Base-by-base conservation (phyloP, 352 stramenopile species). In the Phytophthora meadii region DNA sequence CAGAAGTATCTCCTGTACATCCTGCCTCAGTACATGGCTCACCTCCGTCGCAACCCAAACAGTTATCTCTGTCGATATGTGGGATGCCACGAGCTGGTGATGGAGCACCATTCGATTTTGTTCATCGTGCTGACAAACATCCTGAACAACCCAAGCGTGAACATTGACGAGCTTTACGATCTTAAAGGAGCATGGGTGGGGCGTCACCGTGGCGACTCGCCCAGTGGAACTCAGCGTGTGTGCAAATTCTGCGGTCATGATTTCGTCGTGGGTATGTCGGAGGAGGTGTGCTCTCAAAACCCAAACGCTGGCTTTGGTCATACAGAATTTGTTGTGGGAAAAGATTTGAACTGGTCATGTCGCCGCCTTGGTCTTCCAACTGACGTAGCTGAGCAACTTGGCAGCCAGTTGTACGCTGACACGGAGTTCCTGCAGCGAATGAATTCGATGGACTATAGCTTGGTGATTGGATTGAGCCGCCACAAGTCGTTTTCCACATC, bases 401-500 rank as follows among this genome's bases (percentile, higher is more conserved):
- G 84, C 5, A 85, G 70, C 25, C 95, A 98, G 59, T 57, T 99
- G 12, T 87, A 92, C 46, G 86, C 79, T 2, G 96, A 99, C 66
- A 97, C 86, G 27, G 78, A 97, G 60, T 99, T 98, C 54, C 71
- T 99, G 46, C 81, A 92, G 44, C 83, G 86, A 36, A 98, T 98
- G 81, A 97, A 98, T 68, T 98, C 97, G 66, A 98, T 99, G 90
- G 96, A 99, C 72, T 99, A 99, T 74, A 98, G 90, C 54, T 84
- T 99, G 61, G 80, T 98, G 51, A 97, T 99, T 70, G 96, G 95
- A 15, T 74, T 98, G 48, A 92, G 81, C 65, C 79, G 83, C 2
- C 70, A 76, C n/a, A 81, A 76, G 32, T 66, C 73, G 1, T 78
- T 83, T 45, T 73, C 74, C 0, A 57, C 65, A 15, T 72, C 70